A percentile compares a stretch with the other conserved stretches of the same genome.
Conservation (phyloP, 2,329 filamentous ascomycete species). For the Tolypocladium inflatum region DNA sequence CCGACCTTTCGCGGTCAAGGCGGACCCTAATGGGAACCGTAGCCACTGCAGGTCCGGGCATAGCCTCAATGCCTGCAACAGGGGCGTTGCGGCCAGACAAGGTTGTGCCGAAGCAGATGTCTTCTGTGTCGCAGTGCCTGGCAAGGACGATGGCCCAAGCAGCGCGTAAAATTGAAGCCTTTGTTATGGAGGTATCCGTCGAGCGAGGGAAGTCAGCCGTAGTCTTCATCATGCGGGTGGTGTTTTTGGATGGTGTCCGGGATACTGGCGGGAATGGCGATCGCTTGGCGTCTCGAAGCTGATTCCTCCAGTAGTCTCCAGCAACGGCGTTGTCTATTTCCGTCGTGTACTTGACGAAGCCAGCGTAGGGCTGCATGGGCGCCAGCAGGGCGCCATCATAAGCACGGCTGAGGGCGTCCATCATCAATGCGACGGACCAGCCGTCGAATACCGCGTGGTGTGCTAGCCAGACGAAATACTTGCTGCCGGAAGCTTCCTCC, state of each 20-base stretch:
- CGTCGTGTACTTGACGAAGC: slow-evolving; percentile 6
- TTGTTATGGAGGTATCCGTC: slow-evolving; percentile 3
- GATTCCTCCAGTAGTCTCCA: slow-evolving; percentile 1
- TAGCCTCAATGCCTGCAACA: slow-evolving; percentile 13
- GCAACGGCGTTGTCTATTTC: neutral
- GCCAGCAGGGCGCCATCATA: neutral
- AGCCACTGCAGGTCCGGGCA: slow-evolving; percentile 19
- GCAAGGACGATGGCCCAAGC: slow-evolving; percentile 15
- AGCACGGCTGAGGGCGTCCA: neutral
- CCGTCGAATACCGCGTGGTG: slow-evolving; percentile 16
- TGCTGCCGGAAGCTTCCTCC: too few species aligned
- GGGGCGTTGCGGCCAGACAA: slow-evolving; percentile 17
- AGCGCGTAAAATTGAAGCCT: slow-evolving; percentile 12
- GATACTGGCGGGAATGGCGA: neutral
- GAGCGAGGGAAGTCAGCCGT: neutral
- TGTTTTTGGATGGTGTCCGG: too few species aligned
- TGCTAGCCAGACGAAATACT: slow-evolving; percentile 9
- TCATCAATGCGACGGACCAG: slow-evolving; percentile 6
- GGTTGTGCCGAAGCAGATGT: slow-evolving; percentile 16
- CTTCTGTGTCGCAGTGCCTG: slow-evolving; percentile 7
- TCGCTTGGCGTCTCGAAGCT: slow-evolving; percentile 2
- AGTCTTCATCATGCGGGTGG: neutral
- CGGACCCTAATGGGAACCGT: slow-evolving; percentile 17
- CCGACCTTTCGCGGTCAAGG: slow-evolving; percentile 2
- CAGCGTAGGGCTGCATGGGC: slow-evolving; percentile 1